Percentiles rank a stretch among this genome's conserved stretches.
These are phyloP conservation scores for Gossypium davidsonii DNA, from an alignment of 441 rosid species.

Conservation along the genomic window DNA sequence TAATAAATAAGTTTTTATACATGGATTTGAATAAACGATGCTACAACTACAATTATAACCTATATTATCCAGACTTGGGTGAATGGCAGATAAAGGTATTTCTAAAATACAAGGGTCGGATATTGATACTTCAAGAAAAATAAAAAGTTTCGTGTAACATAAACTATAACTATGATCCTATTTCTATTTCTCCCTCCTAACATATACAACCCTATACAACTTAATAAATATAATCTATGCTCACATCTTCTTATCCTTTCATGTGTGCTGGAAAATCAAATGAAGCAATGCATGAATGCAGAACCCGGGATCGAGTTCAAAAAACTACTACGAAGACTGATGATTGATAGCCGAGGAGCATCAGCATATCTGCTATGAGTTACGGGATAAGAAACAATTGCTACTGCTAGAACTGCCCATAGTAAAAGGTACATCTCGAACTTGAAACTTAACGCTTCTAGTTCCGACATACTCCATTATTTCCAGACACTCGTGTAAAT, in stretches of 20 bases:
- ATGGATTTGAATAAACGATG: not conserved
- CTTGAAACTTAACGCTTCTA: slow-evolving; percentile 52
- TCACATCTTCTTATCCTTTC: not conserved
- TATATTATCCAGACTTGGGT: too few relatives aligned
- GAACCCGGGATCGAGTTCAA: not conserved
- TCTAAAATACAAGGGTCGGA: too few relatives aligned
- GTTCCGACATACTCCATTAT: slow-evolving; percentile 47
- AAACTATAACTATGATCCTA: not conserved
- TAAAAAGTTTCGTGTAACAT: not conserved
- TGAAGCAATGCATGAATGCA: not conserved
- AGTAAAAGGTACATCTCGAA: slow-evolving; percentile 43
- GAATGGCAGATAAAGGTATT: too few relatives aligned
- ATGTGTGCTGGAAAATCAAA: not conserved
- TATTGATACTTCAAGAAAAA: too few relatives aligned
- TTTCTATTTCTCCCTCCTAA: slow-evolving; percentile 10
- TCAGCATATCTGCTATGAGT: slow-evolving; percentile 20
- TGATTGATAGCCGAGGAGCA: not conserved
- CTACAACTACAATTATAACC: not conserved
- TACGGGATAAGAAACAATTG: slow-evolving; percentile 38
- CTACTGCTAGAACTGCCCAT: slow-evolving; percentile 68
- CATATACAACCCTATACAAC: slow-evolving; percentile 22
- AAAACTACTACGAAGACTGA: not conserved
- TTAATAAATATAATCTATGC: not conserved
- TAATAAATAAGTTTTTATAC: slow-evolving; percentile 14
- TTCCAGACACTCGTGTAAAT: slow-evolving; percentile 74